Evolutionary conservation across 331 rosid species (phyloP).

Genomic region (Acacia pycnantha): DNA sequence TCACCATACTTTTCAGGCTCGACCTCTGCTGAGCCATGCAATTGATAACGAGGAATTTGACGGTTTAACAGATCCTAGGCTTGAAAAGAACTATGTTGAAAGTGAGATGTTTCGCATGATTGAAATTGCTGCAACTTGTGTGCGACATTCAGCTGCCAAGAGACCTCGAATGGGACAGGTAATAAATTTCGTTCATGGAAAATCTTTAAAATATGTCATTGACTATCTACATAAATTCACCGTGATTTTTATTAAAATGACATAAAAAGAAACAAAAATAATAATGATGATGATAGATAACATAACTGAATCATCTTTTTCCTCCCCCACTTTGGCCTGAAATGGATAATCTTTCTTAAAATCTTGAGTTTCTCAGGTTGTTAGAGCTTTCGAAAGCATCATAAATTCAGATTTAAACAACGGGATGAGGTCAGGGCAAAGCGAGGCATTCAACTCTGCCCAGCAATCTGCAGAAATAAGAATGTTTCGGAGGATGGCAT

Average conservation of each 20-base stretch:
- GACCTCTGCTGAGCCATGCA: conserved; percentile 70
- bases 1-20: conserved; percentile 61
- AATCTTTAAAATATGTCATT: neutral
- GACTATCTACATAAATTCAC: neutral
- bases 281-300: neutral
- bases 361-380: conserved; percentile 61
- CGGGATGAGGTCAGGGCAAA: conserved; percentile 87
- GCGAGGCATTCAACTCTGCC: conserved; percentile 61
- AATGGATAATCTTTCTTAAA: conserved; percentile 23
- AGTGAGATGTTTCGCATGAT: conserved; percentile 76
- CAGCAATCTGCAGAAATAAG: conserved; percentile 74
- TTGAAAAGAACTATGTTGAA: conserved; percentile 59
- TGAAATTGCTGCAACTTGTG: conserved; percentile 85
- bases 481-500: conserved; percentile 73
- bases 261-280: neutral
- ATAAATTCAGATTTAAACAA: conserved; percentile 66
- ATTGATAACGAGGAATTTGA: conserved; percentile 60
- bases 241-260: neutral
- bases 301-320: conserved; percentile 7
- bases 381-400: conserved; percentile 78
- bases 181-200: conserved; percentile 22
- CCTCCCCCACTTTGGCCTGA: neutral
- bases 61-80: conserved; percentile 67
- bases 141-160: conserved; percentile 73
- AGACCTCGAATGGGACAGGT: conserved; percentile 98